phyloP scores from a whole-genome alignment of 75 land plant genomes.

The Picea sitchensis region DNA sequence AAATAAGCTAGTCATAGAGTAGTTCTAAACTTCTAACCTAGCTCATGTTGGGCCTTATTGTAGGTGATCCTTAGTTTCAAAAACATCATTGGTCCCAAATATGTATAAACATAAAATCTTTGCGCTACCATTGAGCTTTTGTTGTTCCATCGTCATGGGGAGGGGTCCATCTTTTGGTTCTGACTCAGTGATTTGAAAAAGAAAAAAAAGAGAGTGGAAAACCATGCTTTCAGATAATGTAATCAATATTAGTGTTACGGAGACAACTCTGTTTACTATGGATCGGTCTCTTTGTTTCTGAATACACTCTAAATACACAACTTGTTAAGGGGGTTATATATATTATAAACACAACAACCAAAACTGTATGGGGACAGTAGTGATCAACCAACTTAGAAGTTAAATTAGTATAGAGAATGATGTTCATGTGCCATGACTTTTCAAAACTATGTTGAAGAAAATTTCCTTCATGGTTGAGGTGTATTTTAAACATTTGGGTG shows the following conservation, averaged over 20 bases:
- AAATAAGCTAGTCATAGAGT: not conserved
- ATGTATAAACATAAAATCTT: too few relatives aligned
- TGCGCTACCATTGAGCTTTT: not conserved
- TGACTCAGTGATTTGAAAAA: not conserved
- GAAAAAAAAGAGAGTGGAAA: not conserved
- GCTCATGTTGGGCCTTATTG: too few relatives aligned
- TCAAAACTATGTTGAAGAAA: not conserved
- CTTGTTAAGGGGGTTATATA: too few relatives aligned
- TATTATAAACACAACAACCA: too few relatives aligned
- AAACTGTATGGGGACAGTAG: too few relatives aligned
- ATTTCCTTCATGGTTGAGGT: not conserved
- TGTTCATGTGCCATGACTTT: not conserved
- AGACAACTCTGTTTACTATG: too few relatives aligned
- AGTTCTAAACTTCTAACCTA: too few relatives aligned
- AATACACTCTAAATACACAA: too few relatives aligned
- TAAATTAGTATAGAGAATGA: not conserved
- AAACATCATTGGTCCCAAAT: too few relatives aligned
- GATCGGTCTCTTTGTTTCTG: too few relatives aligned
- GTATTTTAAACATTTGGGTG: not conserved
- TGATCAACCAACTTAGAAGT: too few relatives aligned
- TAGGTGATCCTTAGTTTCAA: too few relatives aligned
- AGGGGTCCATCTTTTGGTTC: not conserved
- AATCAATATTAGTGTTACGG: not conserved
- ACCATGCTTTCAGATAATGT: not conserved
- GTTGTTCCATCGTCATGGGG: not conserved